phyloP scores from a whole-genome alignment of 176 grass and related monocot species.

The Eragrostis nindensis region DNA sequence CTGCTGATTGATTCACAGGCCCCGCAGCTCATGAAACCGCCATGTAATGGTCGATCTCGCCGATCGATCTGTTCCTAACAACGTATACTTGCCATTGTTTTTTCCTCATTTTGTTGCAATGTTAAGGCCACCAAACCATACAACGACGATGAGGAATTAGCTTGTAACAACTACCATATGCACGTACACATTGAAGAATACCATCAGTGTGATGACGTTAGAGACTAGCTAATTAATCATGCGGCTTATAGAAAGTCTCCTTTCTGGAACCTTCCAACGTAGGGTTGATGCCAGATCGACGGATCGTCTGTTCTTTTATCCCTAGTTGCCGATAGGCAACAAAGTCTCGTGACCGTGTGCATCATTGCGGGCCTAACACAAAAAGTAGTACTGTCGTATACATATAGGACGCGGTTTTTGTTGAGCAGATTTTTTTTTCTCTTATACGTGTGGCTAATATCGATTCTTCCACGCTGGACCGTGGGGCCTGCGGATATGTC shows the following conservation, averaged over 20 bases:
- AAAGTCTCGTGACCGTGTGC: conserved; percentile 19
- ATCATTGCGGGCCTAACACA: conserved; percentile 9
- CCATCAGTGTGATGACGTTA: neutral
- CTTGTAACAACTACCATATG: neutral
- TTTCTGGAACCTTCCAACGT: neutral
- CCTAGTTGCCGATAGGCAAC: conserved; percentile 17
- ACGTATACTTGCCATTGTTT: neutral
- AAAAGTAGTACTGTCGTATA: neutral
- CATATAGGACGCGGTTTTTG: neutral
- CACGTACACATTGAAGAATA: neutral
- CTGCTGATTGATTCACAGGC: no score
- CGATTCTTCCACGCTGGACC: neutral
- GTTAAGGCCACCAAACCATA: neutral
- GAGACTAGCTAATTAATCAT: neutral
- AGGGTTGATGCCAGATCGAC: neutral
- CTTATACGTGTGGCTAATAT: conserved; percentile 9
- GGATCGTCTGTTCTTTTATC: neutral
- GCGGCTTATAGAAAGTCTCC: neutral
- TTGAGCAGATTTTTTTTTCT: conserved; percentile 11
- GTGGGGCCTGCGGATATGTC: neutral
- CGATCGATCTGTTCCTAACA: neutral
- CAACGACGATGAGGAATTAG: neutral
- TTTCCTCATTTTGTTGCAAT: neutral
- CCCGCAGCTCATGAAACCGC: no score
- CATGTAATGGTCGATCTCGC: no score